Base-by-base conservation (phyloP, 805 yeast genomes). In the Scheffersomyces stipitis region DNA sequence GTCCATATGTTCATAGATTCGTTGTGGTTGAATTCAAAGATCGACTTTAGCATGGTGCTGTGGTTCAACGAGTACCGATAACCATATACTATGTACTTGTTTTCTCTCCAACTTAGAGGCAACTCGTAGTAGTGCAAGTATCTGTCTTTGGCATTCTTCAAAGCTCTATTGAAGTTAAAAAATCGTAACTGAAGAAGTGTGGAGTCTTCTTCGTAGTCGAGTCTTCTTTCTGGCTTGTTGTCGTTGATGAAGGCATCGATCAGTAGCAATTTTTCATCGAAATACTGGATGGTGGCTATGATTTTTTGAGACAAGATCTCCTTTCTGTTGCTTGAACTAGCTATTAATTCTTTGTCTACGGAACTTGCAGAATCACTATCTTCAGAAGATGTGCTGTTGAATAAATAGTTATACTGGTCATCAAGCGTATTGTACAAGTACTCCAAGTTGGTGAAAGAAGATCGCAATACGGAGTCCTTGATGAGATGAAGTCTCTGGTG, bases 1-100 rank as follows among this genome's bases (percentile, higher is more conserved):
- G 96, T 76, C 98, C 99, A 91, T 38, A 91, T 89, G 62, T 93
- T 93, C 55, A 85, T 75, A 0, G 96, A 76, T 60, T 91, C 99
- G 57, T 91, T 91, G 62, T 93, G 98, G 58, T 48, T 73, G 46
- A 66, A 65, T 32, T 68, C 57, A 54, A 79, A 73, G 13, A 89
- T 66, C 32, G 90, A 78, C 41, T 69, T 60, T 20, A 83, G 35
- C 46, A 93, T 83, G 37, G 75, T 72, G 5, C 52, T 20, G 54
- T 83, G 89, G 28, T 76, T 73, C 39, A 76, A 66, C 43, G 83
- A 80, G 62, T 91, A 93, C 42, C 97, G 69, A 64, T 91, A 93
- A 3, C 98, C 98, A 37, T 78, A 67, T 15, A 84, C 69, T 40
- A 93, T 86, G 59, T 76, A 89, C 40, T 88, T 81, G 63, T 93